Base-by-base conservation (phyloP, 1,284 basidiomycete genomes). In the Ustilago nuda region DNA sequence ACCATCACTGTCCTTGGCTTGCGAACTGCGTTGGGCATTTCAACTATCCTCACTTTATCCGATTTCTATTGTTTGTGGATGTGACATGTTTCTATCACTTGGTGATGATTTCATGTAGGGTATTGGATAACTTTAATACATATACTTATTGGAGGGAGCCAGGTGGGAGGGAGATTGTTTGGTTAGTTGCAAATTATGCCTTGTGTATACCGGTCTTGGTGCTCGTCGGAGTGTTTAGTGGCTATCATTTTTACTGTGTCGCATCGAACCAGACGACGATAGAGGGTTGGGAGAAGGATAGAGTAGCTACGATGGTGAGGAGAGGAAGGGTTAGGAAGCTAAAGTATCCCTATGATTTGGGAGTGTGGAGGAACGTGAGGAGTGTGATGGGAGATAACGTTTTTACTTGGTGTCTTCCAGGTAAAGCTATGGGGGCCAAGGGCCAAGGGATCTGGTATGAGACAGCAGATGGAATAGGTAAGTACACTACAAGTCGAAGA, bases 211-310 rank as follows among this genome's bases (percentile, higher is more conserved):
- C 95, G 0, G 94, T 97, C 2, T 87, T 95, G 45, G 86, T 97
- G 55, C 89, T 91, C 32, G 95, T 99, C 39, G 94, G 95, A 17
- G 56, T 68, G 35, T 83, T 86, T 76, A 93, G 92, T 72, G 66
- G 95, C 33, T 99, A 96, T 84, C 97, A 99, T 81, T 91, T 95
- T 74, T 93, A 92, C 84, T 90, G 91, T 56, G 86, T 96, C n/a
- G 81, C 89, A 12, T 89, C 89, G 23, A 99, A 99, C 85, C 92
- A 92, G 12, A 99, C 96, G 0, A 98, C 96, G 0, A 97, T 99
- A 65, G 96, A 99, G 87, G 91, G 93, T 1, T 97, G 94, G 93
- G 97, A 99, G 86, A 98, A 98, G 87, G 95, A 99, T 83, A 94
- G 93, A 85, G 94, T 92, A 0, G 92, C 93, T 5, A 93, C 91